Conservation (phyloP, 169 alveolate genomes). For the Plasmodium yoelii region DNA sequence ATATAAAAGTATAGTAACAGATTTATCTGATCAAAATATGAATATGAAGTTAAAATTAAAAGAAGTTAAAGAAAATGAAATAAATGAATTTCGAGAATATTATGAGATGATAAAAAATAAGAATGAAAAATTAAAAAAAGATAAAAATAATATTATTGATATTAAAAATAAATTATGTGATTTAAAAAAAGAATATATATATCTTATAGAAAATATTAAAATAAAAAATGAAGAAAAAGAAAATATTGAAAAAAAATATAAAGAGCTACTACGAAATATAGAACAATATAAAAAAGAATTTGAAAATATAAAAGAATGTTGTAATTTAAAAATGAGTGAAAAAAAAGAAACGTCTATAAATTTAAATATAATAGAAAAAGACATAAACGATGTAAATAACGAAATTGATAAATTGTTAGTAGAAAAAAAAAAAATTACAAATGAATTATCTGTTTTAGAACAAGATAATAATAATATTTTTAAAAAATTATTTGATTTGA, state of each 20-base stretch:
- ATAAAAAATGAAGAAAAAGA: slow-evolving; percentile 29
- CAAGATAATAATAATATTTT: slow-evolving; percentile 21
- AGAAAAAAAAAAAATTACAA: slow-evolving; percentile 30
- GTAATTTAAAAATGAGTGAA: slow-evolving; percentile 68
- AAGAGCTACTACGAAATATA: slow-evolving; percentile 19
- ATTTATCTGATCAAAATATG: slow-evolving; percentile 37
- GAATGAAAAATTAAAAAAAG: slow-evolving; percentile 27
- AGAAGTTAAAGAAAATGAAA: slow-evolving; percentile 52
- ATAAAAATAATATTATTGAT: slow-evolving; percentile 17
- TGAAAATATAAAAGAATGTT: slow-evolving; percentile 40
- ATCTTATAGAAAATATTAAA: slow-evolving; percentile 25
- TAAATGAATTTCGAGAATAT: slow-evolving; percentile 6
- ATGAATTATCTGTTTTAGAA: slow-evolving; percentile 3
- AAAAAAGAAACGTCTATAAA: slow-evolving; percentile 45
- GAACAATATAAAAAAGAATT: slow-evolving; percentile 57
- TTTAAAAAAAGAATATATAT: slow-evolving; percentile 38
- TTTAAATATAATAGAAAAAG: slow-evolving; percentile 35
- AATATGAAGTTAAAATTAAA: slow-evolving; percentile 61
- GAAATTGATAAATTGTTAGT: slow-evolving; percentile 10
- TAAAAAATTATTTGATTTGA: slow-evolving; percentile 8
- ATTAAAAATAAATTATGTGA: slow-evolving; percentile 20
- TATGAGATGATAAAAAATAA: slow-evolving; percentile 25
- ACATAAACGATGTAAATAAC: slow-evolving; percentile 1
- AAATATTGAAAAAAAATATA: slow-evolving; percentile 30
- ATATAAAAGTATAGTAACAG: slow-evolving; percentile 36